Base-by-base conservation (phyloP, 805 yeast genomes). In the Blastobotrys attinorum region DNA sequence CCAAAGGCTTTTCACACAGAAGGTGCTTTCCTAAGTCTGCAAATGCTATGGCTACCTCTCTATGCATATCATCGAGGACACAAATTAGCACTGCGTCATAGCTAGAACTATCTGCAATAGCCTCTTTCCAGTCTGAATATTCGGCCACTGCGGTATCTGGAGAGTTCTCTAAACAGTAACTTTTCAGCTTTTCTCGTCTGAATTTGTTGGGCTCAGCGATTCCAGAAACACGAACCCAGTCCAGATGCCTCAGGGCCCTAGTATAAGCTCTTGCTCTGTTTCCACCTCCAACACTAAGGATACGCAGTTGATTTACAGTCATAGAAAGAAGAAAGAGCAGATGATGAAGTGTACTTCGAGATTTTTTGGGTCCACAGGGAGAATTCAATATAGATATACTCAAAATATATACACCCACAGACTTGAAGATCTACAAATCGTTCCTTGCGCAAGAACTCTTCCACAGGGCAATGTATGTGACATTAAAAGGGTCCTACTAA, bases 1-100 rank as follows among this genome's bases (percentile, higher is more conserved):
- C 59, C 47, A 55, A 37, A 1, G 59, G 59, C 39, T 55, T 55
- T 39, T 55, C 59, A 38, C 57, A 52, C 39, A 55, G 42, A 23
- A 55, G 41, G 39, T 54, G 59, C 23, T 47, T 48, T 8, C 52
- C 52, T 18, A 31, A 31, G 21, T 54, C 40, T 23, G 59, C 59
- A 50, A 54, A 55, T 8, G 51, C 54, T 20, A 50, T 53, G 1
- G 57, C 59, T 10, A 52, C 54, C 29, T 55, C 55, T 2, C 52
- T 44, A 36, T 55, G 59, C 55, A 55, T 43, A 27, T 38, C 47
- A 39, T 55, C 59, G 46, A 51, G 40, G 4, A 52, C 53, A 21
- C 53, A 48, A 17, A 55, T 37, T 31, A 55, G 23, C 22, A 55
- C 59, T 8, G 50, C 56, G 29, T 54, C 56, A 38, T 52, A 52